Conservation (phyloP, 305 asterid species). For the Fraxinus nigra region DNA sequence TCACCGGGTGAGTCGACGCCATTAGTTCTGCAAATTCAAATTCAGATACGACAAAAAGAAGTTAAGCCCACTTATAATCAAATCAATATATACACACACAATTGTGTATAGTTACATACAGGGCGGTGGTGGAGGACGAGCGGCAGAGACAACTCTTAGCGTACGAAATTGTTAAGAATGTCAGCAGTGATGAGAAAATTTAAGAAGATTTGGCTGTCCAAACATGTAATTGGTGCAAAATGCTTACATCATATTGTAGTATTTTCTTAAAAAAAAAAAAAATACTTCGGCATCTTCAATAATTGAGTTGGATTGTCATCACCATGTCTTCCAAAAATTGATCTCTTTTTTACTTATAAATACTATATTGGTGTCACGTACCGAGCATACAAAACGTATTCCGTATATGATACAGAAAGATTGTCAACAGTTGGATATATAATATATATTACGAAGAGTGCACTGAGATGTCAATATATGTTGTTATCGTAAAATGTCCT, state of each 20-base stretch:
- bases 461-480: not conserved
- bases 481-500: no score
- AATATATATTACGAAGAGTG: not conserved
- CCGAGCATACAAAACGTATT: not conserved
- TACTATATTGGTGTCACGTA: not conserved
- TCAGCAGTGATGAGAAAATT: slow-evolving; percentile 9
- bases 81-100: not conserved
- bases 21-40: slow-evolving; percentile 27
- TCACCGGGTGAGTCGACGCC: slow-evolving; percentile 40
- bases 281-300: not conserved
- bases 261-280: not conserved
- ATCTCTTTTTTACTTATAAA: not conserved
- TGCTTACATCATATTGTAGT: not conserved
- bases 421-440: not conserved
- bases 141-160: slow-evolving; percentile 27
- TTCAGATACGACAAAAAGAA: not conserved
- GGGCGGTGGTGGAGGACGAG: not conserved
- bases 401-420: not conserved
- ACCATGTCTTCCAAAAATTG: not conserved
- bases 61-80: not conserved
- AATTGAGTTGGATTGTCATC: not conserved
- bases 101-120: not conserved
- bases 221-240: not conserved
- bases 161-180: slow-evolving; percentile 26
- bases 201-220: slow-evolving; percentile 18